A percentile compares a stretch with the other conserved stretches of the same genome.
phyloP scores from a whole-genome alignment of 2,329 filamentous ascomycete species.

The Talaromyces sp. region DNA sequence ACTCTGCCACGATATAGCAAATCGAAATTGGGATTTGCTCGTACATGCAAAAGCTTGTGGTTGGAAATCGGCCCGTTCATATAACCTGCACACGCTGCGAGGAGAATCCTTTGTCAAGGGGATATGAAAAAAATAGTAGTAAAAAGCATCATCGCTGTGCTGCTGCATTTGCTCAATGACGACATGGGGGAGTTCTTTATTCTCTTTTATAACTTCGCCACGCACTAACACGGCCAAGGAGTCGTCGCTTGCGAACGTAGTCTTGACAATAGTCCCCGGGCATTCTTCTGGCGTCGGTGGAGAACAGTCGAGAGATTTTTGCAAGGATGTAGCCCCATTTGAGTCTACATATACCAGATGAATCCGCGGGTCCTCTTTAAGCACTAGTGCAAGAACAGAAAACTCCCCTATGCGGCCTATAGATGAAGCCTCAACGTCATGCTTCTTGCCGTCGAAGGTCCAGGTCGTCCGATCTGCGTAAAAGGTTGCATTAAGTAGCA shows the following conservation, averaged over 20 bases:
- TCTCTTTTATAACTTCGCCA: constrained; percentile 17
- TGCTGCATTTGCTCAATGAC: constrained; percentile 17
- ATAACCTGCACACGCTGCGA: constrained; percentile 24
- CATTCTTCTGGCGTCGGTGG: constrained; percentile 19
- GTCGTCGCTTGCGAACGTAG: constrained; percentile 17
- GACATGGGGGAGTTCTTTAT: constrained; percentile 17
- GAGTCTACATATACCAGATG: constrained; percentile 19
- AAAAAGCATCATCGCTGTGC: not conserved
- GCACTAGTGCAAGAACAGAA: constrained; percentile 22
- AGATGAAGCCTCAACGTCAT: constrained; percentile 31
- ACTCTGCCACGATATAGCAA: constrained; percentile 36
- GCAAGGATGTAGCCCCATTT: constrained; percentile 13
- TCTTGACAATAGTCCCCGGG: constrained; percentile 25
- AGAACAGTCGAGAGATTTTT: constrained; percentile 7
- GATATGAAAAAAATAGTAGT: constrained; percentile 21
- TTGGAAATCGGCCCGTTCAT: constrained; percentile 22
- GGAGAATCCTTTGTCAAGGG: constrained; percentile 12
- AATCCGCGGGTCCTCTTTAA: constrained; percentile 24
- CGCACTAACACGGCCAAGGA: constrained; percentile 29
- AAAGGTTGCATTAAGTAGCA: constrained; percentile 33
- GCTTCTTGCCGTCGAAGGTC: constrained; percentile 18
- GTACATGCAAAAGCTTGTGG: constrained; percentile 25
- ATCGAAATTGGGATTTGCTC: constrained; percentile 13
- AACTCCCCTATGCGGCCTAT: constrained; percentile 15
- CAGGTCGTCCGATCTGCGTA: constrained; percentile 25